Evolutionary conservation across 805 yeast genomes (phyloP).

Genomic region (Teunomyces funiuensis): DNA sequence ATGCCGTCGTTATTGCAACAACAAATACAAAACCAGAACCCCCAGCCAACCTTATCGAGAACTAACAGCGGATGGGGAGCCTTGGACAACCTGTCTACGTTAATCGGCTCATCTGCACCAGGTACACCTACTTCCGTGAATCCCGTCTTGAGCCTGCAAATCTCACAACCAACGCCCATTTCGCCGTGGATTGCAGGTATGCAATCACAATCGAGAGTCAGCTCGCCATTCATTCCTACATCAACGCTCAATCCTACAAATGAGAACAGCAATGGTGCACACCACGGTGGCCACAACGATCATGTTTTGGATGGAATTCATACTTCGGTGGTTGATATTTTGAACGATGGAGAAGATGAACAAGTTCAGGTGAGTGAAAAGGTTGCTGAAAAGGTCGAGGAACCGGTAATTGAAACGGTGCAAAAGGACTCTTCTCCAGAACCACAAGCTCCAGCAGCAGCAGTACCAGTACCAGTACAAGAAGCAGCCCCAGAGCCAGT

Average conservation of each 20-base stretch:
- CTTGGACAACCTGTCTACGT: conserved; percentile 23
- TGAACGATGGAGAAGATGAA: conserved; percentile 26
- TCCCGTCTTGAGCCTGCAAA: conserved; percentile 20
- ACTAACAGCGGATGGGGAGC: conserved; percentile 40
- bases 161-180: conserved; percentile 37
- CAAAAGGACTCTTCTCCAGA: too few species aligned
- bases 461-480: not conserved
- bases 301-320: conserved; percentile 39
- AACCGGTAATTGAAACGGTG: too few species aligned
- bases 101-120: conserved; percentile 24
- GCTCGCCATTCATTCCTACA: conserved; percentile 39
- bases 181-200: conserved; percentile 42
- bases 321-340: conserved; percentile 41
- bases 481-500: conserved; percentile 1
- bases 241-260: conserved; percentile 3
- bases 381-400: too few species aligned
- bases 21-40: conserved; percentile 10
- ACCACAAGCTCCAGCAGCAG: not conserved
- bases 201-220: conserved; percentile 35
- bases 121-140: conserved; percentile 28
- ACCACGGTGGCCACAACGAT: conserved; percentile 17
- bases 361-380: not conserved
- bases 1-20: conserved; percentile 29
- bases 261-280: not conserved
- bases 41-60: conserved; percentile 32